Evolutionary conservation across 192 early-diverging fungal genomes (phyloP), one percentile per base, ranked within the genome.

Genomic region (Rhizophagus prolifer): DNA sequence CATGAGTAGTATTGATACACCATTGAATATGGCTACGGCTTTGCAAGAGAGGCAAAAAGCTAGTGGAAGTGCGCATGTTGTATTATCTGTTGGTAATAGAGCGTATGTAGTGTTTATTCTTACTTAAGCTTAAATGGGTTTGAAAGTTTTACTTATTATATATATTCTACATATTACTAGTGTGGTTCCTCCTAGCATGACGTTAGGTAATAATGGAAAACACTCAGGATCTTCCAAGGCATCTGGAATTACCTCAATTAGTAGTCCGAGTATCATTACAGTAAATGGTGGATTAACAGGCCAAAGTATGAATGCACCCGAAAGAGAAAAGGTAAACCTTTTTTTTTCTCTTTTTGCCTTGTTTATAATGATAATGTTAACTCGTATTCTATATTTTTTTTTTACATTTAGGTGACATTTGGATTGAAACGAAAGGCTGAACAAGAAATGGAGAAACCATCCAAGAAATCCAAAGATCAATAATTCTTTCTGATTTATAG

Each of bases 21-120:
- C 96, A 1, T 88, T 96, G 14, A 89, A 92, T 63, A 89, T 93
- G 75, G 91, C 89, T 0, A 84, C 88, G 0, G 90, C 91, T 3
- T 80, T 96, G 72, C 84, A 90, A 31, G 92, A 94, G 62, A 84
- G 88, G 30, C 92, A 93, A 58, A 87, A 91, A 71, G 84, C 84
- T 14, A 79, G 88, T 0, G 94, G 92, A 14, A 83, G 88, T 23
- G 92, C 95, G 10, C 94, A 96, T 70, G 88, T 96, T 74, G 93
- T 96, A 12, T 86, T 98, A 4, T 86, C 87, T 31, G 88, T 94
- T 34, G 93, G 94, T 70, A 94, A 94, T 75, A 82, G 91, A 78
- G 89, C 81, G 83, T 84, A 79, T 13, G 83, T 84, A 72, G 5
- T 38, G 5, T 38, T 44, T 44, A 44, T 44, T 44, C 8, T 12